Evolutionary conservation across 345 rosid genomes (phyloP), one percentile per base, ranked within the genome.

Genomic region (Boechera divaricarpa): DNA sequence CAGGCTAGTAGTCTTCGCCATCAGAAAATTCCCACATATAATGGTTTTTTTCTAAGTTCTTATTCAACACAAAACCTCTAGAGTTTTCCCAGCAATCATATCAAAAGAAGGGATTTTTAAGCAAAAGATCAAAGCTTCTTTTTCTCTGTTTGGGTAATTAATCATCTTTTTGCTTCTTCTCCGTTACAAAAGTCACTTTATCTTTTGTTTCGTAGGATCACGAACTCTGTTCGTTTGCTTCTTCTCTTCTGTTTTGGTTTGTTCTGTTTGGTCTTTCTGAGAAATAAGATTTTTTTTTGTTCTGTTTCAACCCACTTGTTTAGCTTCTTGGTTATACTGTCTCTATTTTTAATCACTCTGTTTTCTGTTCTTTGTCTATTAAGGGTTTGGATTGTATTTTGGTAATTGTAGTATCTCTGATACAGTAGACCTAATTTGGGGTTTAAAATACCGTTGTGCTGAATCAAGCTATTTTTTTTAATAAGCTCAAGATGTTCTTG

Each of bases 1-100:
- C 32, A 76, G 26, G n/a, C n/a, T n/a, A n/a, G 26, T 39, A 70
- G 58, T 44, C 65, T 77, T 63, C 80, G 35, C 28, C 63, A 16
- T 70, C 71, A 52, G 63, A 58, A 66, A 60, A 52, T 76, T 68
- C 65, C 29, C 24, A 11, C 5, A 10, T 0, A 2, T 21, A 6
- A 57, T 26, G 2, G 1, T 4, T 64, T 44, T 21, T 6, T 1
- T 3, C 6, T 5, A 32, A 51, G 6, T 29, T 67, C 32, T 42
- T 36, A 35, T 56, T 63, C 76, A 47, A 56, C 67, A 29, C 31
- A 56, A 64, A 71, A 57, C 60, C 47, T 64, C 62, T 56, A 57
- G 44, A 63, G 41, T 2, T 69, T 21, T 44, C 48, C 31, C 26
- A 21, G 21, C 49, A 16, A 36, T 63, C 76, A 31, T 41, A 42